Base-by-base conservation (phyloP, 768 basidiomycete species). In the Goffeauzyma gilvescens region DNA sequence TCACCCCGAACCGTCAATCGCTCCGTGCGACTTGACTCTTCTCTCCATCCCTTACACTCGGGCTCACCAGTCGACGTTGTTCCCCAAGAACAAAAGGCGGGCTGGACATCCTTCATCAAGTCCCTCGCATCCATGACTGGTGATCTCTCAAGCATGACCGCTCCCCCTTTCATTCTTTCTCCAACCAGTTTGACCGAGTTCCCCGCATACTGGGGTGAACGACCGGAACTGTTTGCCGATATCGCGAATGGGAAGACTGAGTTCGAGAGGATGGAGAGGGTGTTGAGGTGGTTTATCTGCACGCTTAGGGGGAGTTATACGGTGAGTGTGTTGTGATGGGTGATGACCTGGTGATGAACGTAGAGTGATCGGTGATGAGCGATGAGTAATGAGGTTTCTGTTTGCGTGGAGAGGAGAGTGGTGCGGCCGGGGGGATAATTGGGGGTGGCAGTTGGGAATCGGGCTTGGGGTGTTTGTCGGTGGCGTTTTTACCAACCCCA, bases 141-240 rank as follows among this genome's bases (percentile, higher is more conserved):
- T 42, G 86, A 89, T 67, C 70, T 87, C 32, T 86, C 79, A 4
- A 55, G 57, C 14, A 61, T 69, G 56, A 68, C 67, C 24, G 68
- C 68, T 0, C 68, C 68, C 14, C 64, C 53, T 23, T 67, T 95
- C 68, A 93, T 95, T 50, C 73, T 90, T 35, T 86, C 82, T 1
- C 85, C 84, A 7, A 75, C 78, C 4, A 90, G 85, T 2, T 72
- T 90, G 38, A 89, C 86, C 0, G 86, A 89, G 63, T 93, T 82
- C 59, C 84, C 85, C 48, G 87, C 87, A 0, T 93, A 96, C 65
- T 96, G 90, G 90, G 84, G 86, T 58, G 90, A 96, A 62, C 81
- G 82, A 38, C 86, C 86, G 21, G 78, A 78, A 41, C 68, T 86
- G 41, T 95, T 98, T 57, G 75, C 86, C 3, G 75, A 75, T 17